phyloP scores from a whole-genome alignment of 225 moss, liverwort and hornwort species.

The Polytrichum commune region DNA sequence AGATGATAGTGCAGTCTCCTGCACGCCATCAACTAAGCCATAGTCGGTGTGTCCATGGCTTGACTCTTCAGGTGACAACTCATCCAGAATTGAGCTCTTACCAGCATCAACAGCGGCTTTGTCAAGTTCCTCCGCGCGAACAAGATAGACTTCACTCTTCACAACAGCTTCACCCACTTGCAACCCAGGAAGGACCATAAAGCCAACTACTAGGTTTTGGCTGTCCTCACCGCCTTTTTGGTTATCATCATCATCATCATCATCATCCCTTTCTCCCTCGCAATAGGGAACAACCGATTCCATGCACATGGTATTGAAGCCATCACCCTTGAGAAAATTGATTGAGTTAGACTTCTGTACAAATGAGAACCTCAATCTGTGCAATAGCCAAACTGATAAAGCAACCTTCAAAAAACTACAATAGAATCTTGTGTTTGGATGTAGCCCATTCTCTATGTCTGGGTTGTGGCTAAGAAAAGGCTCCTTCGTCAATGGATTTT shows the following conservation, averaged over 20 bases:
- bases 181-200: constrained; percentile 40
- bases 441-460: background rate
- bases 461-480: constrained; percentile 9
- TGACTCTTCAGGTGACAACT: too few species aligned
- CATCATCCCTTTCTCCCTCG: constrained; percentile 9
- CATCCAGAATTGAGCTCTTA: too few species aligned
- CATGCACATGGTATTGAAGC: constrained; percentile 24
- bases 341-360: constrained; percentile 21
- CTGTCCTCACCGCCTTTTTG: constrained; percentile 7
- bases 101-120: too few species aligned
- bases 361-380: constrained; percentile 31
- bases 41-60: too few species aligned
- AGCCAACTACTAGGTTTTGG: constrained; percentile 16
- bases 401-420: constrained; percentile 36
- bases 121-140: background rate
- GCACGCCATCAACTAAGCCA: too few species aligned
- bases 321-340: background rate
- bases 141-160: constrained; percentile 6
- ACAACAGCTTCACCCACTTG: constrained; percentile 34
- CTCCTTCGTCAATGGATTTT: background rate
- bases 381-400: constrained; percentile 50
- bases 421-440: constrained; percentile 30
- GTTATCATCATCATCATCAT: constrained; percentile 26
- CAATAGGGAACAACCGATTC: constrained; percentile 38
- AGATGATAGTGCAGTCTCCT: too few species aligned